Percentiles rank a stretch among this genome's conserved stretches.
phyloP scores from a whole-genome alignment of 148 eudicot species.

The Rhododendron vialii region DNA sequence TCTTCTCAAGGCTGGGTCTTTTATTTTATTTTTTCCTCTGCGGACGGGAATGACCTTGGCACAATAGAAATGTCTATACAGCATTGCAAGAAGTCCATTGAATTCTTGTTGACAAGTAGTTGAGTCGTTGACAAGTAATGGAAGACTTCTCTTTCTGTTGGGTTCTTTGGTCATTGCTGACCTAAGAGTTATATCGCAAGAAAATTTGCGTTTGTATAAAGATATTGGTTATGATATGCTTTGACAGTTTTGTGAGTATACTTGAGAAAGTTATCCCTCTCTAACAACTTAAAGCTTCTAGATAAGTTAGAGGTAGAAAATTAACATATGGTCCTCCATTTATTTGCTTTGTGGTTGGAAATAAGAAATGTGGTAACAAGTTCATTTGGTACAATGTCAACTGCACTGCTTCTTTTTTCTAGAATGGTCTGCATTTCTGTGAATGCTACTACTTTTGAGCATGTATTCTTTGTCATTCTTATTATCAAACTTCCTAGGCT shows the following conservation, averaged over 20 bases:
- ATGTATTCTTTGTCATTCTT: not conserved
- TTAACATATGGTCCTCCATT: not conserved
- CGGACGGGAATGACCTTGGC: not conserved
- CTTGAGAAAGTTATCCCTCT: not conserved
- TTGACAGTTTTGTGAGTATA: not conserved
- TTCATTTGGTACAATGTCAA: not conserved
- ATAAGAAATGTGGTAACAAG: not conserved
- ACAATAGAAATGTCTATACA: not conserved
- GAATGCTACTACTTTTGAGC: not conserved
- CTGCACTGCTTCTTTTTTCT: not conserved
- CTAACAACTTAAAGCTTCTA: not conserved
- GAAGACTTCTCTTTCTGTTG: not conserved
- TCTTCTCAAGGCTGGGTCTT: not conserved
- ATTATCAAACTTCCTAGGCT: not conserved
- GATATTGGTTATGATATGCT: not conserved
- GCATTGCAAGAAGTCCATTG: not conserved
- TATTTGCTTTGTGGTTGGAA: not conserved
- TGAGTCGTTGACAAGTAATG: not conserved
- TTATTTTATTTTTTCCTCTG: not conserved
- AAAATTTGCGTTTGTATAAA: not conserved
- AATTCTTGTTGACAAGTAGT: not conserved
- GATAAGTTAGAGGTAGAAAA: not conserved
- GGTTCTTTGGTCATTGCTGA: not conserved
- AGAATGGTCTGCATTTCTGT: not conserved
- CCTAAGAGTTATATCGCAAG: not conserved